Conservation (phyloP, 805 yeast species). For the Wickerhamomyces xylosicus region DNA sequence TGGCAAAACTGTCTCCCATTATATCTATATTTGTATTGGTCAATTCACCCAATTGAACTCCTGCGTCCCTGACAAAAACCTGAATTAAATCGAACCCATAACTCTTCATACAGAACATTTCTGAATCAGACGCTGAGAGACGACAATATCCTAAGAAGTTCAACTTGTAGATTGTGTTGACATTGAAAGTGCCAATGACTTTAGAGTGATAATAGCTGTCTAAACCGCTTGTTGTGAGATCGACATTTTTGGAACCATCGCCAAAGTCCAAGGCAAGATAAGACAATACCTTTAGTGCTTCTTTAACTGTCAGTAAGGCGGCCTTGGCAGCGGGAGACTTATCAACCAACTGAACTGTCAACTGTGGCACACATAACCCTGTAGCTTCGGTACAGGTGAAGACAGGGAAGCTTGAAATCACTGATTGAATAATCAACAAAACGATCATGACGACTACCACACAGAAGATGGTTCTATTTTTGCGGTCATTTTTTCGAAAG, state of each 20-base stretch:
- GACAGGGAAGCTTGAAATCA: slow-evolving; percentile 10
- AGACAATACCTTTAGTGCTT: slow-evolving; percentile 33
- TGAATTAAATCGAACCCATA: slow-evolving; percentile 38
- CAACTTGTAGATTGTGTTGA: slow-evolving; percentile 30
- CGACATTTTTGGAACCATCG: slow-evolving; percentile 10
- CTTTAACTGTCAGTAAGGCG: slow-evolving; percentile 26
- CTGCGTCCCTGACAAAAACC: slow-evolving; percentile 39
- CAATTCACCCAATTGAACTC: slow-evolving; percentile 31
- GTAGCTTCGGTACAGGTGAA: slow-evolving; percentile 23
- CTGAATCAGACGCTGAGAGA: slow-evolving; percentile 14
- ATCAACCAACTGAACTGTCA: slow-evolving; percentile 29
- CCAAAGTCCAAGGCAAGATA: slow-evolving; percentile 36
- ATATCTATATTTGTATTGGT: slow-evolving; percentile 29
- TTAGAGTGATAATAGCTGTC: slow-evolving; percentile 19
- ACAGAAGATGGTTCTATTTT: neutral
- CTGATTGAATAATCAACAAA: neutral
- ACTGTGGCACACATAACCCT: slow-evolving; percentile 31
- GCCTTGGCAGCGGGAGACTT: slow-evolving; percentile 25
- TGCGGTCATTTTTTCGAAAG: neutral
- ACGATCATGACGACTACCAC: neutral
- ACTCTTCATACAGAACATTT: slow-evolving; percentile 24
- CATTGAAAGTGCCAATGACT: slow-evolving; percentile 35
- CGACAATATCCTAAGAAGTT: slow-evolving; percentile 42
- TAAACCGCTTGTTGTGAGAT: slow-evolving; percentile 12
- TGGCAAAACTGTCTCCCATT: slow-evolving; percentile 31